These are phyloP conservation scores for Protomyces inundatus DNA, from an alignment of 1,139 yeast species.

Conservation along the genomic window DNA sequence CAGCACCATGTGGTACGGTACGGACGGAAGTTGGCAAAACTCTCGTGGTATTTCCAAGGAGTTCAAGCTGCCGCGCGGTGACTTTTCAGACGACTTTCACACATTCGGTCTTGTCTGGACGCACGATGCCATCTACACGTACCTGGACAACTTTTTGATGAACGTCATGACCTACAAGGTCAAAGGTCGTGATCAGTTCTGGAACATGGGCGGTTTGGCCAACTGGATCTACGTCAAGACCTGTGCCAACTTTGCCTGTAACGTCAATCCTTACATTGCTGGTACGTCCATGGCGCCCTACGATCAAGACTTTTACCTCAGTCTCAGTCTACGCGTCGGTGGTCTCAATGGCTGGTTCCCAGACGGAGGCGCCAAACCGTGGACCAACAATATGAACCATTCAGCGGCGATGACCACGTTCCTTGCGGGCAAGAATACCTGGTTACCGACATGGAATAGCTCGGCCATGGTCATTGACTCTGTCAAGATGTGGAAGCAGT, in stretches of 20 bases:
- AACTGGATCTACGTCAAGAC: not conserved
- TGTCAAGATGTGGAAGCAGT: slow-evolving; percentile 24
- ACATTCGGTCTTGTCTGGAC: slow-evolving; percentile 30
- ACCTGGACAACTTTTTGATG: slow-evolving; percentile 28
- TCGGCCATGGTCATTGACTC: slow-evolving; percentile 12
- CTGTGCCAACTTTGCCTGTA: not conserved
- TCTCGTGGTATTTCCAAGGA: slow-evolving; percentile 3
- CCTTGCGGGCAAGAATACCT: not conserved
- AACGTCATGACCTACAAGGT: slow-evolving; percentile 20
- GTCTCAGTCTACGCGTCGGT: slow-evolving; percentile 29
- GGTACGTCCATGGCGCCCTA: slow-evolving; percentile 28
- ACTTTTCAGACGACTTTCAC: slow-evolving; percentile 22
- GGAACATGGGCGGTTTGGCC: slow-evolving; percentile 27
- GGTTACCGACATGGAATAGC: not conserved
- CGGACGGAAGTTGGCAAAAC: not conserved
- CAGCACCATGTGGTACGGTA: slow-evolving; percentile 29
- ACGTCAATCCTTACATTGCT: slow-evolving; percentile 30
- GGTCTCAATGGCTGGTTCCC: slow-evolving; percentile 30
- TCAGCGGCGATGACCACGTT: slow-evolving; percentile 17
- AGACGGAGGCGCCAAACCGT: slow-evolving; percentile 28
- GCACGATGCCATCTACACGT: slow-evolving; percentile 28
- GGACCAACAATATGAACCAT: slow-evolving; percentile 23
- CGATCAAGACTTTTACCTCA: slow-evolving; percentile 28
- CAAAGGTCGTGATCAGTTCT: slow-evolving; percentile 28
- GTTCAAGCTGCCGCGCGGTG: slow-evolving; percentile 22